These are phyloP conservation scores for Mycena citricolor DNA, from an alignment of 1,284 basidiomycete genomes.

Conservation along the genomic window DNA sequence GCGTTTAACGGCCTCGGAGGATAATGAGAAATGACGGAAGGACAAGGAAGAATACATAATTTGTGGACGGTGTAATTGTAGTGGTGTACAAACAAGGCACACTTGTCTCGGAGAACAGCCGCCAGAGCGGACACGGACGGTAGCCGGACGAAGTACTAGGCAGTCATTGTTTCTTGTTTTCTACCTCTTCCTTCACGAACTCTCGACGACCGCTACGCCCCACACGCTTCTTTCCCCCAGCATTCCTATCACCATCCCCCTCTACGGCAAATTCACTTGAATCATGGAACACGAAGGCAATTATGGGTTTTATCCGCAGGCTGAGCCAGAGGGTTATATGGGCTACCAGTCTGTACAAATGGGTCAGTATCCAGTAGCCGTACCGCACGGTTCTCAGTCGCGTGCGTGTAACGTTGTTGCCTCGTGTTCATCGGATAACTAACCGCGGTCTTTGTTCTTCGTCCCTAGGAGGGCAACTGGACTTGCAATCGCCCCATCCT, in stretches of 20 bases:
- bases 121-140: no score
- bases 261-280: constrained; percentile 14
- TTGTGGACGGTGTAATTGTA: no score
- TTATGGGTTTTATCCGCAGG: constrained; percentile 15
- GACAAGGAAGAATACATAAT: no score
- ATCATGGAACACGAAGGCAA: constrained; percentile 6
- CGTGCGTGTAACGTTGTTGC: constrained; percentile 53
- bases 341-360: constrained; percentile 18
- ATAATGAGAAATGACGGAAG: no score
- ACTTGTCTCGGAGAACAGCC: no score
- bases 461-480: constrained; percentile 49
- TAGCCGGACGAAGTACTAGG: no score
- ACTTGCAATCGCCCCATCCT: constrained; percentile 47
- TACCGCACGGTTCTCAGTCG: constrained; percentile 37
- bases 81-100: no score
- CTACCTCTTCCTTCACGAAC: no score
- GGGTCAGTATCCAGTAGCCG: constrained; percentile 19
- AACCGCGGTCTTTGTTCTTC: constrained; percentile 43
- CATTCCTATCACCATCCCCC: constrained; percentile 2
- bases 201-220: no score
- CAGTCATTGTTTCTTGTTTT: no score
- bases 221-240: no score
- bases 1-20: no score
- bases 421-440: constrained; percentile 56
- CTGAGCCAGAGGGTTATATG: constrained; percentile 19